Percentiles rank a stretch among this genome's conserved stretches.
Conservation (phyloP, 352 stramenopile genomes). For the Plasmopara halstedii region DNA sequence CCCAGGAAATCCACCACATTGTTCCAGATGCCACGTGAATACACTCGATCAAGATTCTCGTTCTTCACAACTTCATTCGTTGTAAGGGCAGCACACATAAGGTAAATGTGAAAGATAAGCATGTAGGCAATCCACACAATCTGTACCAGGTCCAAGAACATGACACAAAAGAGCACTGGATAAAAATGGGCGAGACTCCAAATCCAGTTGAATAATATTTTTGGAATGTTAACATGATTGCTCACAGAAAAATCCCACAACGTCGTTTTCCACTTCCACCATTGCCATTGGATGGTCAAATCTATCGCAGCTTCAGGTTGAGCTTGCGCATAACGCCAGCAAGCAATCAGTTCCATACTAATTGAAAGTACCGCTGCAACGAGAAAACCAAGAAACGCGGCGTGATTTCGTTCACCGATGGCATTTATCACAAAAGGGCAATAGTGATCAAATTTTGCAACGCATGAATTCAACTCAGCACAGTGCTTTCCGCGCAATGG, state of each 20-base stretch:
- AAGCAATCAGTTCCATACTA: slow-evolving; percentile 34
- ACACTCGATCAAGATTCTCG: slow-evolving; percentile 44
- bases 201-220: slow-evolving; percentile 26
- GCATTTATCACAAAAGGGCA: slow-evolving; percentile 89
- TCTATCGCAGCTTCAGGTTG: slow-evolving; percentile 23
- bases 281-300: slow-evolving; percentile 28
- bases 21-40: slow-evolving; percentile 43
- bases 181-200: slow-evolving; percentile 58
- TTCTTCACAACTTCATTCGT: slow-evolving; percentile 78
- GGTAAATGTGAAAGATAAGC: slow-evolving; percentile 57
- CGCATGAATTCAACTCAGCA: slow-evolving; percentile 67
- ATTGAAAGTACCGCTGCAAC: slow-evolving; percentile 57
- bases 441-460: slow-evolving; percentile 82
- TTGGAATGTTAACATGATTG: slow-evolving; percentile 2
- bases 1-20: slow-evolving; percentile 65
- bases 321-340: slow-evolving; percentile 33
- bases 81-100: slow-evolving; percentile 49
- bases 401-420: slow-evolving; percentile 92
- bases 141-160: slow-evolving; percentile 45
- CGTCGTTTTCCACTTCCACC: slow-evolving; percentile 21
- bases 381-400: slow-evolving; percentile 91
- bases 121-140: slow-evolving; percentile 71
- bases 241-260: slow-evolving; percentile 9
- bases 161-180: slow-evolving; percentile 45
- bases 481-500: slow-evolving; percentile 74